phyloP scores from a whole-genome alignment of 176 grass and related monocot genomes.

The Puccinellia tenuiflora region DNA sequence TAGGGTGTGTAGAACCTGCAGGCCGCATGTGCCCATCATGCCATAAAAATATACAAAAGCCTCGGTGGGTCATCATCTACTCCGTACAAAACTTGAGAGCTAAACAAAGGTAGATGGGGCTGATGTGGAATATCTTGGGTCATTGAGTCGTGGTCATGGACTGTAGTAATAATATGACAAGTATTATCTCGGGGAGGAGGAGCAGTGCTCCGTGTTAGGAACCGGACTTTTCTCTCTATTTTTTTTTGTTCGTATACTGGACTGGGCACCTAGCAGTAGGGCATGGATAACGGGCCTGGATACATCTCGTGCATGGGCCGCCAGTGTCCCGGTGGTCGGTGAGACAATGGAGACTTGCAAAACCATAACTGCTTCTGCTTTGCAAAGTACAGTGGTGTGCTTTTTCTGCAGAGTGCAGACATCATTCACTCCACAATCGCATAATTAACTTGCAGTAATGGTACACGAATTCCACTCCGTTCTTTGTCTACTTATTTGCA shows the following conservation, averaged over 20 bases:
- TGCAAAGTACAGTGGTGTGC: neutral
- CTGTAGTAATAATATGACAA: neutral
- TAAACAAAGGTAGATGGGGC: neutral
- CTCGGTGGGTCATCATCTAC: neutral
- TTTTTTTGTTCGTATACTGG: neutral
- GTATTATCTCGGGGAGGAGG: neutral
- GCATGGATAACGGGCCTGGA: neutral
- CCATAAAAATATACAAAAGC: conserved; percentile 22
- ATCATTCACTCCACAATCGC: neutral
- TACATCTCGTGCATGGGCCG: neutral
- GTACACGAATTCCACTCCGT: too few species aligned
- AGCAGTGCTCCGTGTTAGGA: neutral
- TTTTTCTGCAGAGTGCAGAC: neutral
- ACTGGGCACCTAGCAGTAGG: neutral
- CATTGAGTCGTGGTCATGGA: neutral
- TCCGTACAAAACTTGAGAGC: conserved; percentile 13
- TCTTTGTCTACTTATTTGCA: too few species aligned
- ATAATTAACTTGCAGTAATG: neutral
- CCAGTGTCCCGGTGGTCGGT: neutral
- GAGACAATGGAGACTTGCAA: neutral
- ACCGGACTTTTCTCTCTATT: neutral
- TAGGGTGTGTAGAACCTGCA: conserved; percentile 24
- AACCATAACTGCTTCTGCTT: neutral
- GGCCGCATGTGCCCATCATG: conserved; percentile 36
- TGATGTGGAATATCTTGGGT: neutral